Evolutionary conservation across 805 yeast species (phyloP), one percentile per base, ranked within the genome.

Genomic region (Ogataea trehalophila): DNA sequence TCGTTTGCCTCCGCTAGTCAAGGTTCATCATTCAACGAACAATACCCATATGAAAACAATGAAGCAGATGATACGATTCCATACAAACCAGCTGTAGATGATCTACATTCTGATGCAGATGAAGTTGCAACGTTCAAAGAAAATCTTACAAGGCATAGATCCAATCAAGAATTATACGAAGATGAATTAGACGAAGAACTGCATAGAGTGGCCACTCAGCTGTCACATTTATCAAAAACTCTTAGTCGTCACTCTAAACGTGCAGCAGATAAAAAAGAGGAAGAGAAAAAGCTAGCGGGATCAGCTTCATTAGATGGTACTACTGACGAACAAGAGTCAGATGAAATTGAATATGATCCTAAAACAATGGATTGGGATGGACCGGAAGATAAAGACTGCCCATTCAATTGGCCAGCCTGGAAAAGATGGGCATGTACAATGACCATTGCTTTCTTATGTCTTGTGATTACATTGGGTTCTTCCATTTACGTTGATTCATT

Each of bases 391-490:
- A 72, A 70, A 42, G 87, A 61, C 26, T 79, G 83, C 59, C 92
- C 92, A 11, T 72, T 72, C 49, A 85, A 84, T 60, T 85, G 90
- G 90, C 75, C 87, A 3, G 23, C 43, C 4, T 68, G 76, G 76
- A 81, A 75, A 60, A 81, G 76, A 65, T 84, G 91, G 90, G 60
- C 62, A 37, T 67, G 78, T 47, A 84, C 91, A 1, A 75, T 81
- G 79, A 73, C 79, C 5, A 78, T 82, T 14, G 89, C 90, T 2
- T 49, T 70, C 20, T 68, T 80, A 42, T 85, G 91, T 71, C 71
- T 85, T 34, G 85, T 80, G 33, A 84, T 84, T 33, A 79, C 90
- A 0, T 75, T 86, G 61, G 92, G 94, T 22, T 83, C 91, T 0
- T 85, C 92, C 0, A 69, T 85, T 46, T 86, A 73, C 57, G 86